A percentile compares a stretch with the other conserved stretches of the same genome.
phyloP scores from a whole-genome alignment of 257 asterid genomes.

The Solanum chilense region DNA sequence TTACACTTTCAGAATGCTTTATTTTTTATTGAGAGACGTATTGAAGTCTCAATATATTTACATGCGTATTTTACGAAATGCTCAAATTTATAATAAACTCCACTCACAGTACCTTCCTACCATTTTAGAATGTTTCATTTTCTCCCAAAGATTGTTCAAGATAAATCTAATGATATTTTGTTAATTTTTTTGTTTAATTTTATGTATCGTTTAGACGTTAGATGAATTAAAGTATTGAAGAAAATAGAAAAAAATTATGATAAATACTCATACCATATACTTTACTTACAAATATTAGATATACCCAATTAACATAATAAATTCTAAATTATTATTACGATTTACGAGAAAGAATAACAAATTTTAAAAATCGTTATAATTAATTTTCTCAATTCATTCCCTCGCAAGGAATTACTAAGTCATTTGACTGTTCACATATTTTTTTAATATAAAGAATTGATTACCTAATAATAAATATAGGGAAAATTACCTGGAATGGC shows the following conservation, averaged over 20 bases:
- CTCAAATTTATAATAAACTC: not conserved
- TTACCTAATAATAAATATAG: not conserved
- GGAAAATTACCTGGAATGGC: too few relatives aligned
- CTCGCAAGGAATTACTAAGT: not conserved
- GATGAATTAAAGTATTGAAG: not conserved
- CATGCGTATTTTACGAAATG: too few relatives aligned
- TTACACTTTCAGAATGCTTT: not conserved
- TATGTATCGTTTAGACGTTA: not conserved
- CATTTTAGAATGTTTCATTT: too few relatives aligned
- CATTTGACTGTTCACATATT: not conserved
- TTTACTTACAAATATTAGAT: not conserved
- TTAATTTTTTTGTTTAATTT: too few relatives aligned
- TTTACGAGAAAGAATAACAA: not conserved
- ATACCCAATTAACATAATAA: not conserved
- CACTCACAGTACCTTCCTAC: not conserved
- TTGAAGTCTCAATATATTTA: too few relatives aligned
- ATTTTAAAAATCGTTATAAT: too few relatives aligned
- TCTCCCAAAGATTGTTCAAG: not conserved
- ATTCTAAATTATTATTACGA: not conserved
- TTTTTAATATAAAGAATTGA: too few relatives aligned
- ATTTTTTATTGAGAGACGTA: too few relatives aligned
- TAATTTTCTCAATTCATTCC: not conserved
- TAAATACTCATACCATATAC: too few relatives aligned
- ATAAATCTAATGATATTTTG: not conserved
- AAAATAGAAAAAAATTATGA: too few relatives aligned